Conservation (phyloP, 495 filamentous ascomycete genomes). For the Aspergillus campestris region DNA sequence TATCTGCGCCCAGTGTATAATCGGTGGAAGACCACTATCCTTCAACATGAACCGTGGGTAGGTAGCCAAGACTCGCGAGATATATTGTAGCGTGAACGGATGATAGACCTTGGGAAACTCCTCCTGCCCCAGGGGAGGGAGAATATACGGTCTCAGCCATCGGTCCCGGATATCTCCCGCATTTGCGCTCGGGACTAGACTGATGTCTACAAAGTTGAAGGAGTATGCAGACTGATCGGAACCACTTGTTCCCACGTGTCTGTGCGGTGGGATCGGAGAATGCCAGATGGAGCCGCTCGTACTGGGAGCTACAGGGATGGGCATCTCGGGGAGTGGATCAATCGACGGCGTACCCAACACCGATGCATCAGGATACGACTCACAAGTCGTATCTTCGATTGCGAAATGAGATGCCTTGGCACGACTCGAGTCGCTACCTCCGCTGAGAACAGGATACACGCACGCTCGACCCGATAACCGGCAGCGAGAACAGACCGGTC, state of each 20-base stretch:
- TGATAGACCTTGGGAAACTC: constrained; percentile 29
- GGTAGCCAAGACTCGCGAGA: constrained; percentile 30
- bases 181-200: constrained; percentile 24
- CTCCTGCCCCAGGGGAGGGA: constrained; percentile 18
- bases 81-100: constrained; percentile 24
- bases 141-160: constrained; percentile 30
- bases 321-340: too few species aligned
- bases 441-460: constrained; percentile 13
- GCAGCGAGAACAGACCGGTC: constrained; percentile 32
- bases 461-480: constrained; percentile 17
- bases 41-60: constrained; percentile 25
- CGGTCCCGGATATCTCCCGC: constrained; percentile 29
- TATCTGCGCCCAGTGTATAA: constrained; percentile 32
- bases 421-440: too few species aligned
- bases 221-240: too few species aligned
- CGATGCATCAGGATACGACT: too few species aligned
- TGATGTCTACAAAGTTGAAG: constrained; percentile 7
- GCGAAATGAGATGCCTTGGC: too few species aligned
- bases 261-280: too few species aligned
- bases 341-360: too few species aligned
- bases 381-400: too few species aligned
- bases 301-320: too few species aligned
- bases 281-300: too few species aligned
- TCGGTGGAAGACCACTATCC: constrained; percentile 24
- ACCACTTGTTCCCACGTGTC: too few species aligned